Evolutionary conservation across 345 rosid genomes (phyloP), one percentile per base, ranked within the genome.

Genomic region (Excoecaria cochinchinensis): DNA sequence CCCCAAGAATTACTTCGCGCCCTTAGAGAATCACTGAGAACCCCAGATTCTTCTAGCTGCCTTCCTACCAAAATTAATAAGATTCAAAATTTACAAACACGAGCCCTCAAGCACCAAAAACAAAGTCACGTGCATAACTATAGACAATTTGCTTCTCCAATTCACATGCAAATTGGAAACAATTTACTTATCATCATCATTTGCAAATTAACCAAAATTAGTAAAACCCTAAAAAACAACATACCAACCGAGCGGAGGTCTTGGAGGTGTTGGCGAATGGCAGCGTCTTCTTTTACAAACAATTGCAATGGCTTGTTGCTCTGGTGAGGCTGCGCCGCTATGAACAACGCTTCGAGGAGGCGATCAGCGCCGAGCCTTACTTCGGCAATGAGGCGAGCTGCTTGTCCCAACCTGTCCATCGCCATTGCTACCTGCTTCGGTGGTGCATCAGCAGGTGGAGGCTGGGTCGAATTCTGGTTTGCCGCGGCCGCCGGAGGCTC

Each of bases 401-500:
- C 99, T 77, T 91, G 97, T 13, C 86, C 84, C 4, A 95, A 91
- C 65, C 99, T 87, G 62, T 95, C 99, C 97, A 95, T 88, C 17
- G 99, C 98, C 76, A 86, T 70, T 6, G 98, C 97, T 64, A 95
- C 99, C 88, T 92, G 97, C 81, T 92, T 92, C 17, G 99, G 98
- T 36, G 97, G 99, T 58, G 99, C 99, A 78, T 94, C 97, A 17
- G 78, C 82, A 21, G 76, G 52, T 7, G 83, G 70, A 68, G 76
- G 24, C 44, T 76, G 69, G 60, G 81, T 80, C 22, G 86, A 74
- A 70, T 60, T 79, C 50, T 78, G 75, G 74, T 59, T 70, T 25
- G 80, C 76, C 36, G 80, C 76, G 51, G 77, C 59, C 16, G 80
- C 60, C 63, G 75, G 51, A 24, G 67, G 76, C 56, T 70, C 84